These are phyloP conservation scores for Solanum tarijense DNA, from an alignment of 257 asterid genomes.

Conservation along the genomic window DNA sequence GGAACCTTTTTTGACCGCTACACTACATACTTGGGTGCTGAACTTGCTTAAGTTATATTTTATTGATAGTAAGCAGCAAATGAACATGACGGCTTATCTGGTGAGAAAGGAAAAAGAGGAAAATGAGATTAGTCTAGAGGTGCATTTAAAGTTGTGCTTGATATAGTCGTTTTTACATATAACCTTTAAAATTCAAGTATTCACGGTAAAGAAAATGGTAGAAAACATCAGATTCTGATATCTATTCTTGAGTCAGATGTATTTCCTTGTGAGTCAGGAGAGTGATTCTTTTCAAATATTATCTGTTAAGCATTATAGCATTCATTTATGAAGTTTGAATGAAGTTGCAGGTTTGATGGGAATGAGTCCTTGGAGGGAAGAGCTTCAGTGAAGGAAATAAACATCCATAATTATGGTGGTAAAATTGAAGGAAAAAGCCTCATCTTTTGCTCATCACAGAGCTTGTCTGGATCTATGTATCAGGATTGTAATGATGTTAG, in stretches of 20 bases:
- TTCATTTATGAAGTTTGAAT: conserved; percentile 3
- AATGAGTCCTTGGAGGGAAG: conserved; percentile 42
- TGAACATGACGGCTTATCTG: not conserved
- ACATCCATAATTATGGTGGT: conserved; percentile 31
- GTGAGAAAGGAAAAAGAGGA: not conserved
- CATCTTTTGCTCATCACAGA: conserved; percentile 40
- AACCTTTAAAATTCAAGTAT: not conserved
- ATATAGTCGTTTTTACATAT: not conserved
- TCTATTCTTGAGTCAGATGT: not conserved
- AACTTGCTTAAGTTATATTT: not conserved
- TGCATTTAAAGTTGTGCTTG: not conserved
- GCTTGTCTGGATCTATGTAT: conserved; percentile 22
- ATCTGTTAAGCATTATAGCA: conserved; percentile 1
- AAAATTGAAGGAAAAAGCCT: conserved; percentile 22
- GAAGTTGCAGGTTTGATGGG: conserved; percentile 51
- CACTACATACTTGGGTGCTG: not conserved
- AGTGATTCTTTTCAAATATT: not conserved
- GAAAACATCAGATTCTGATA: not conserved
- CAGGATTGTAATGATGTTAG: conserved; percentile 15
- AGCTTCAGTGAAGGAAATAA: conserved; percentile 47
- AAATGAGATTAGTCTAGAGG: not conserved
- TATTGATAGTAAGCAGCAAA: not conserved
- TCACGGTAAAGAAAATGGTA: not conserved
- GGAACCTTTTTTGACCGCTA: not conserved
- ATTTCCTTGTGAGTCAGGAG: not conserved